A percentile compares a stretch with the other conserved stretches of the same genome.
Conservation (phyloP, 306 rosid species). For the Inga oerstediana region DNA sequence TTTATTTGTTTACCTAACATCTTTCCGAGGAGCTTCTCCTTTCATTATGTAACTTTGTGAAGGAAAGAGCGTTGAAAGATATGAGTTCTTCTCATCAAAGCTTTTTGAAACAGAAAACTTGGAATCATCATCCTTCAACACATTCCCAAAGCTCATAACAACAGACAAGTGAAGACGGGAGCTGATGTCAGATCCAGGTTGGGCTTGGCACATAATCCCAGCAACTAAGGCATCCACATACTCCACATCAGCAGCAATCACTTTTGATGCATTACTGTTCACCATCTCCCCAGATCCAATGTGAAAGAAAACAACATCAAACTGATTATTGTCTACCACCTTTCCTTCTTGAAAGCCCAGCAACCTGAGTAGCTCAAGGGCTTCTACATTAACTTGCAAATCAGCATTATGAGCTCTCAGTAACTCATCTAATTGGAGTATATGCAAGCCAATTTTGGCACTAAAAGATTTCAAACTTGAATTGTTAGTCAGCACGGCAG, state of each 20-base stretch:
- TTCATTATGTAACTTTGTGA: constrained; percentile 81
- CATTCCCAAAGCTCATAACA: constrained; percentile 78
- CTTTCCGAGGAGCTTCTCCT: constrained; percentile 71
- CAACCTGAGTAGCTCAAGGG: constrained; percentile 61
- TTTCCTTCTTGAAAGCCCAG: constrained; percentile 84
- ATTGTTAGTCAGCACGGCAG: constrained; percentile 67
- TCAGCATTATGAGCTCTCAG: constrained; percentile 22
- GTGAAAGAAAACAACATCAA: constrained; percentile 80
- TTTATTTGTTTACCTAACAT: constrained; percentile 68
- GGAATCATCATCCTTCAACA: constrained; percentile 45
- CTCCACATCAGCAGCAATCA: constrained; percentile 48
- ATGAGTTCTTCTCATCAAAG: constrained; percentile 43
- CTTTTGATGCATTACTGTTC: constrained; percentile 39
- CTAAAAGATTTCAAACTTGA: constrained; percentile 65
- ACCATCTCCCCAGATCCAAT: constrained; percentile 62
- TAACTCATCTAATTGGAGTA: constrained; percentile 54
- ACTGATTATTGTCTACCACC: constrained; percentile 47
- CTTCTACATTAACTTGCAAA: constrained; percentile 39
- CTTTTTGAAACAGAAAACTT: constrained; percentile 50
- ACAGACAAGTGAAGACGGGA: constrained; percentile 79
- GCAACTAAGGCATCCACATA: constrained; percentile 74
- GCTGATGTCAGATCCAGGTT: constrained; percentile 66
- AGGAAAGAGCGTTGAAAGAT: constrained; percentile 65
- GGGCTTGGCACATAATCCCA: constrained; percentile 48
- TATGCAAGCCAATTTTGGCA: constrained; percentile 61